phyloP scores from a whole-genome alignment of 768 basidiomycete species.

The Pleurotus tuber-regium region DNA sequence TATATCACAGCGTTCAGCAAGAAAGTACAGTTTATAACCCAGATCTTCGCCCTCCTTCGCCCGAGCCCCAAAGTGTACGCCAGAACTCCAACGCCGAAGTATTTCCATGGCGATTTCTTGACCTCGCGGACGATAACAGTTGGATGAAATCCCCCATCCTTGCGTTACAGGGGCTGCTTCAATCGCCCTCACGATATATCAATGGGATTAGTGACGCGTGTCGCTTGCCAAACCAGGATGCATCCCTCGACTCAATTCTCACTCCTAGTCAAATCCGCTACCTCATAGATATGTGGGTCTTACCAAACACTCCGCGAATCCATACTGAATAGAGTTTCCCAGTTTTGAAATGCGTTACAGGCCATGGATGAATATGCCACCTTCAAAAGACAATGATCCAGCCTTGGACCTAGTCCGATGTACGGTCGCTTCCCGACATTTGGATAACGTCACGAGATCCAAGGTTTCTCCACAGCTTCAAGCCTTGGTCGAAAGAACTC shows the following conservation, averaged over 20 bases:
- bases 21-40: no score
- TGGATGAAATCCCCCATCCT: slow-evolving; percentile 45
- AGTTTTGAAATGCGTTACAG: slow-evolving; percentile 43
- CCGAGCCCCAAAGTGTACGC: neutral
- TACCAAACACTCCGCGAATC: no score
- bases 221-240: neutral
- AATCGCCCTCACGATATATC: neutral
- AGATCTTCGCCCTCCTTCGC: no score
- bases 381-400: slow-evolving; percentile 23
- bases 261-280: slow-evolving; percentile 30
- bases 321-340: neutral
- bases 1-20: no score
- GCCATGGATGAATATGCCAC: slow-evolving; percentile 42
- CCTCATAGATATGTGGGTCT: slow-evolving; percentile 36
- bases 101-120: slow-evolving; percentile 41
- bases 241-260: slow-evolving; percentile 26
- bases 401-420: slow-evolving; percentile 44
- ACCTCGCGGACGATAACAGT: slow-evolving; percentile 35
- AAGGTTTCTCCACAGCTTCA: slow-evolving; percentile 37
- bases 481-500: slow-evolving; percentile 36
- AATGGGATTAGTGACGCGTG: no score
- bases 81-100: no score
- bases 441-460: slow-evolving; percentile 31
- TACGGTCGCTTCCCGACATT: slow-evolving; percentile 42
- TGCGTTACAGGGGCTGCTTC: slow-evolving; percentile 38